phyloP scores from a whole-genome alignment of 352 stramenopile species.

The Globisporangium spinosum region DNA sequence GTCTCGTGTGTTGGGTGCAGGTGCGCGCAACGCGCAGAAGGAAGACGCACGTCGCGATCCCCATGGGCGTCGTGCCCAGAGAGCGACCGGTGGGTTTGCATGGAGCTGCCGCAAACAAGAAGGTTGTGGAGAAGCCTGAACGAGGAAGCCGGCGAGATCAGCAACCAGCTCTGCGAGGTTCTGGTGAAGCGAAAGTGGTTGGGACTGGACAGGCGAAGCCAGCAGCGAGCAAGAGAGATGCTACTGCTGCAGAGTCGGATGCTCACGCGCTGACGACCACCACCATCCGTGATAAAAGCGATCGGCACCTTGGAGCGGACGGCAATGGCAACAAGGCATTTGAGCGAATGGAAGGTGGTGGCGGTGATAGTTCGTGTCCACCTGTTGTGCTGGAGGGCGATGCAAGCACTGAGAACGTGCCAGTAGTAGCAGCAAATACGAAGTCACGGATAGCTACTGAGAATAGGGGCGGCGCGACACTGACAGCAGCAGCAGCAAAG shows the following conservation, averaged over 20 bases:
- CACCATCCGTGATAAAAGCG: not conserved
- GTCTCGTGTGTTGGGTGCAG: conserved; percentile 68
- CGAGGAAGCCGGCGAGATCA: not conserved
- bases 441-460: not conserved
- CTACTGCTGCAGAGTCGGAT: not conserved
- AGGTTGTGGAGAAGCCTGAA: not conserved
- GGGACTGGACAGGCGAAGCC: not conserved
- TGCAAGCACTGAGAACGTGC: not conserved
- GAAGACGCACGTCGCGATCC: conserved; percentile 57
- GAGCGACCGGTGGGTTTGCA: not conserved
- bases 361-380: not conserved
- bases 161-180: not conserved
- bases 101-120: not conserved
- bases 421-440: not conserved
- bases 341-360: not conserved
- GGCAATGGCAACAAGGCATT: not conserved
- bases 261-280: not conserved
- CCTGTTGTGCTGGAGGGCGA: not conserved
- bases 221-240: not conserved
- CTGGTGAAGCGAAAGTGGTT: not conserved
- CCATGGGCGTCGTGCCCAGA: conserved; percentile 27
- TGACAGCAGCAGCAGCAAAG: not conserved
- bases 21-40: conserved; percentile 56
- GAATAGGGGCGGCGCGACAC: not conserved
- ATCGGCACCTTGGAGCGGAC: not conserved